These are phyloP conservation scores for Oxalis stricta DNA, from an alignment of 441 rosid genomes.

Conservation along the genomic window DNA sequence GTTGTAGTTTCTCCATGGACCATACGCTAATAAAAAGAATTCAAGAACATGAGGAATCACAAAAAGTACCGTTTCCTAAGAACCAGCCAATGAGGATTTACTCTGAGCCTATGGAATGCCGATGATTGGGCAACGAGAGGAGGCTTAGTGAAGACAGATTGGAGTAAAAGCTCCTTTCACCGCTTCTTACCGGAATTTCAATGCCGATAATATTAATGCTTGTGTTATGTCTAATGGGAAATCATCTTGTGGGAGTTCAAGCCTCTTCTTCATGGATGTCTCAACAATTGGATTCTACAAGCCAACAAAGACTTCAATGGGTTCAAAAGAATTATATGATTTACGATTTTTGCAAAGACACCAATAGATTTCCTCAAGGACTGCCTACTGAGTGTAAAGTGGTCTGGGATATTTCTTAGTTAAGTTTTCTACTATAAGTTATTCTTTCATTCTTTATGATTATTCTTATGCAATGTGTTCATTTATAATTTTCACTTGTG, in stretches of 20 bases:
- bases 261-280: constrained; percentile 26
- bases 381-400: constrained; percentile 24
- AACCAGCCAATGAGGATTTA: constrained; percentile 38
- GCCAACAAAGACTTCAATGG: constrained; percentile 25
- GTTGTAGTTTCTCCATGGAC: constrained; percentile 40
- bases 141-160: constrained; percentile 43
- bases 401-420: too few relatives aligned
- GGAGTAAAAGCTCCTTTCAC: constrained; percentile 42
- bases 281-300: constrained; percentile 22
- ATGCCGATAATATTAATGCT: constrained; percentile 29
- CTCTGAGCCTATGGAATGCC: constrained; percentile 55
- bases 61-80: constrained; percentile 31
- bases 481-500: too few relatives aligned
- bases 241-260: constrained; percentile 16
- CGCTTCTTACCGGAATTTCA: constrained; percentile 37
- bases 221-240: constrained; percentile 24
- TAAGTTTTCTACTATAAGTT: too few relatives aligned
- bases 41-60: constrained; percentile 37
- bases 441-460: neutral
- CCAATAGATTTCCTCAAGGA: constrained; percentile 36
- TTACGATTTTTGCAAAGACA: constrained; percentile 38
- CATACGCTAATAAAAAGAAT: constrained; percentile 32
- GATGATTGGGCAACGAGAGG: constrained; percentile 65
- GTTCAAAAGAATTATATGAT: constrained; percentile 38
- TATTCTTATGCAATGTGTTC: neutral